phyloP scores from a whole-genome alignment of 164 flowering plant genomes.

The Nelumbo lutea region DNA sequence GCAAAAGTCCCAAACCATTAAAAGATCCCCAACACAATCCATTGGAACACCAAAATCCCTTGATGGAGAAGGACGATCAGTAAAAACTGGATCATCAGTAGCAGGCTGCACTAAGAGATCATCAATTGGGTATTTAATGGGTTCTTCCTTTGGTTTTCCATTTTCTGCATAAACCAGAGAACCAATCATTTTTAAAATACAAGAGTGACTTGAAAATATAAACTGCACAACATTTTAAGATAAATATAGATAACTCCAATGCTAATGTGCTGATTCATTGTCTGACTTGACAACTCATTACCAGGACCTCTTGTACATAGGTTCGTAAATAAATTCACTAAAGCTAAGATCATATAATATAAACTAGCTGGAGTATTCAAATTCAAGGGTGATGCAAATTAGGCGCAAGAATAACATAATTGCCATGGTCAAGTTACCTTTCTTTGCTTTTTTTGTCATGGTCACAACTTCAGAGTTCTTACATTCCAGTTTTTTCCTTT shows the following conservation, averaged over 20 bases:
- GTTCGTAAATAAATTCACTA: too few relatives aligned
- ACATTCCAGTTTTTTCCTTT: conserved; percentile 32
- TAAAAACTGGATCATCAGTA: conserved; percentile 62
- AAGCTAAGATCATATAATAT: too few relatives aligned
- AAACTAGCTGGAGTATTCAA: not conserved
- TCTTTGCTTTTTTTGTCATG: conserved; percentile 15
- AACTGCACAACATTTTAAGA: not conserved
- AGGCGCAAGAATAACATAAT: conserved; percentile 5
- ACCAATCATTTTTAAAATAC: too few relatives aligned
- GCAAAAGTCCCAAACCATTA: conserved; percentile 96
- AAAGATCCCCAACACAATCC: conserved; percentile 81
- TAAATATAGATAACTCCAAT: not conserved
- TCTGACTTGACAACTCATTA: not conserved
- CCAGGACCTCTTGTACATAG: not conserved
- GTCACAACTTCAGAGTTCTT: conserved; percentile 14
- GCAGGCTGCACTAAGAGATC: conserved; percentile 70
- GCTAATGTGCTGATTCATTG: not conserved
- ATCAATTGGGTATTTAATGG: conserved; percentile 83
- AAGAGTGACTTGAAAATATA: not conserved
- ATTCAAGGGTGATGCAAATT: not conserved
- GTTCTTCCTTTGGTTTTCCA: conserved; percentile 24
- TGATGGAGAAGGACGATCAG: conserved; percentile 67
- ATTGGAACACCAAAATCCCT: conserved; percentile 68
- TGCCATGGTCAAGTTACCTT: conserved; percentile 26
- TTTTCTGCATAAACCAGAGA: conserved; percentile 34